These are phyloP conservation scores for Akanthomyces lecanii DNA, from an alignment of 2,329 filamentous ascomycete species.

Conservation along the genomic window DNA sequence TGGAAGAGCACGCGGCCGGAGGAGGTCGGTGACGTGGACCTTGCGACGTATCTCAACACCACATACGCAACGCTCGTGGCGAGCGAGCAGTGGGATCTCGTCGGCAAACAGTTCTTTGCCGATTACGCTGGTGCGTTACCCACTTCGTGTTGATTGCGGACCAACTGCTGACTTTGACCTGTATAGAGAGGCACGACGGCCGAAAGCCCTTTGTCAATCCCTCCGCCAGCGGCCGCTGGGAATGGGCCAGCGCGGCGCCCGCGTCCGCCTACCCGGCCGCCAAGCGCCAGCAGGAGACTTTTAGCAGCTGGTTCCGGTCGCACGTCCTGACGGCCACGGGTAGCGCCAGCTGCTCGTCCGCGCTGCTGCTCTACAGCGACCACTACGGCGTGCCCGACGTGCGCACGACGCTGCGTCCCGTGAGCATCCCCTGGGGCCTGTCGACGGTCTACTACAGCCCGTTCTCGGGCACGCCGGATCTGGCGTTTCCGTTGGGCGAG, in stretches of 20 bases:
- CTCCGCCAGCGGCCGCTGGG: conserved; percentile 9
- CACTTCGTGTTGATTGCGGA: background rate
- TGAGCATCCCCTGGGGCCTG: background rate
- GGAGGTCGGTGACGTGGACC: background rate
- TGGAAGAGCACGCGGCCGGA: conserved; percentile 10
- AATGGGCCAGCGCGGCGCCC: background rate
- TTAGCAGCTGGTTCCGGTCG: conserved; percentile 31
- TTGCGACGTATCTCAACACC: conserved; percentile 1
- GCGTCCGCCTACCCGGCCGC: conserved; percentile 21
- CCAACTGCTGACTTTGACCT: background rate
- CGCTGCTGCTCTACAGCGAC: conserved; percentile 27
- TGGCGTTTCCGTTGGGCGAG: conserved; percentile 40
- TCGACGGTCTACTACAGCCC: conserved; percentile 29
- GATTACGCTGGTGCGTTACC: conserved; percentile 9
- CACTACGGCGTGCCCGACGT: conserved; percentile 15
- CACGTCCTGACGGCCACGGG: conserved; percentile 23
- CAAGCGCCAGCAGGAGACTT: conserved; percentile 29
- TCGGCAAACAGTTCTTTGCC: conserved; percentile 12
- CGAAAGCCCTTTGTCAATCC: conserved; percentile 15
- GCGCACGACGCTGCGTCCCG: conserved; percentile 23
- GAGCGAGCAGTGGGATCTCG: conserved; percentile 8
- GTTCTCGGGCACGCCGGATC: conserved; percentile 26
- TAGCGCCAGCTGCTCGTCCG: conserved; percentile 26
- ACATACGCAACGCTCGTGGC: conserved; percentile 8
- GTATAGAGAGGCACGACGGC: conserved; percentile 11